Conservation (phyloP, 2,329 filamentous ascomycete genomes). For the Paecilomyces variotii region DNA sequence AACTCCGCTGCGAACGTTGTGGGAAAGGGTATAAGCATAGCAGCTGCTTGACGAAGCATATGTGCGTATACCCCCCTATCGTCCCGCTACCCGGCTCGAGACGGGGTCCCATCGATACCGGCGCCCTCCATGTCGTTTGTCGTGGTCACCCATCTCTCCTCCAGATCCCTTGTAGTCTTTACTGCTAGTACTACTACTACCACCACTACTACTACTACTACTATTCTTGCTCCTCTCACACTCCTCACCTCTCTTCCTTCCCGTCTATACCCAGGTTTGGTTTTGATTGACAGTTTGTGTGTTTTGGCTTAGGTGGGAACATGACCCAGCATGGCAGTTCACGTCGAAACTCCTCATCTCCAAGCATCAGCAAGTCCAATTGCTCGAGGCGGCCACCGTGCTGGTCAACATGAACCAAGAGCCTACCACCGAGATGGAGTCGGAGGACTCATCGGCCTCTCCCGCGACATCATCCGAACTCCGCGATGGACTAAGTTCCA, state of each 20-base stretch:
- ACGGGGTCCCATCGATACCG: constrained; percentile 26
- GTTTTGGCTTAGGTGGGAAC: constrained; percentile 75
- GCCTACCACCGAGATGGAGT: constrained; percentile 57
- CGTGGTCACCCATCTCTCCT: constrained; percentile 25
- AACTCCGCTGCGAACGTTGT: constrained; percentile 94
- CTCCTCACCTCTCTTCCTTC: neutral
- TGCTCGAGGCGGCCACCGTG: constrained; percentile 94
- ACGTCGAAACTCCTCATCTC: constrained; percentile 98
- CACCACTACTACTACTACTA: constrained; percentile 4
- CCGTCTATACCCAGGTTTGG: constrained; percentile 20
- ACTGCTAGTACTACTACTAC: neutral
- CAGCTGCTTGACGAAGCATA: constrained; percentile 99
- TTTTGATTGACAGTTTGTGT: constrained; percentile 35
- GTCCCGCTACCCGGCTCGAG: constrained; percentile 33
- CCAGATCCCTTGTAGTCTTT: constrained; percentile 13
- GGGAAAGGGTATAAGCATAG: constrained; percentile 99
- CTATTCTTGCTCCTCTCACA: constrained; percentile 19
- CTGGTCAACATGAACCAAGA: constrained; percentile 79
- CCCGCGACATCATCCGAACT: constrained; percentile 74
- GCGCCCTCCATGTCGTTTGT: constrained; percentile 30
- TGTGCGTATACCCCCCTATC: constrained; percentile 71
- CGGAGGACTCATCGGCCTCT: constrained; percentile 74
- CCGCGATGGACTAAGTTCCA: constrained; percentile 68
- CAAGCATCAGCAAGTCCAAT: constrained; percentile 98
- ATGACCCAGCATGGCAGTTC: constrained; percentile 94